Evolutionary conservation across 805 yeast species (phyloP).

Genomic region (Candida nonsorbophila): DNA sequence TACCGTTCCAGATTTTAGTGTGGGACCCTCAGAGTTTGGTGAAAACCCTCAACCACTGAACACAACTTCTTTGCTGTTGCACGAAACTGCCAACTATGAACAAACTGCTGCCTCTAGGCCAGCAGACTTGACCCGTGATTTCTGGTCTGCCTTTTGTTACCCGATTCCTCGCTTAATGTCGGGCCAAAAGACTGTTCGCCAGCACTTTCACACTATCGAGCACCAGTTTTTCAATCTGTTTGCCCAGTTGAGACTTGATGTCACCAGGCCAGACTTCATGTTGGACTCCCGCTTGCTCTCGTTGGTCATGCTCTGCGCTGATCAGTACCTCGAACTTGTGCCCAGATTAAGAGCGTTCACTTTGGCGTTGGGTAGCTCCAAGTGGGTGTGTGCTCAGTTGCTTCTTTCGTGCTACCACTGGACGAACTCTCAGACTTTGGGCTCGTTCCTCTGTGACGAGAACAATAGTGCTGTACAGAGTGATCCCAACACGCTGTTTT

Average conservation of each 20-base stretch:
- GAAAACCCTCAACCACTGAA: too few relatives aligned
- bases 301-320: constrained; percentile 2
- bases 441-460: constrained; percentile 1
- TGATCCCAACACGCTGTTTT: constrained; percentile 1
- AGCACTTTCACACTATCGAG: constrained; percentile 1
- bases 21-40: too few relatives aligned
- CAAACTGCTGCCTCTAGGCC: too few relatives aligned
- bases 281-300: constrained; percentile 2
- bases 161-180: constrained; percentile 1
- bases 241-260: constrained; percentile 1
- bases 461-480: not conserved
- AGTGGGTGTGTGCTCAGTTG: constrained; percentile 3
- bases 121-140: not conserved
- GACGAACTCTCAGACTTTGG: constrained; percentile 1
- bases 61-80: too few relatives aligned
- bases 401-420: constrained; percentile 3
- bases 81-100: too few relatives aligned
- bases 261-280: constrained; percentile 1
- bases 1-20: too few relatives aligned
- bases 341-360: constrained; percentile 3
- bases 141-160: constrained; percentile 2
- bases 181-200: constrained; percentile 2
- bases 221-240: constrained; percentile 1
- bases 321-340: constrained; percentile 1
- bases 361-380: constrained; percentile 3